Evolutionary conservation across 1,139 yeast species (phyloP).

Genomic region (Candida sojae): DNA sequence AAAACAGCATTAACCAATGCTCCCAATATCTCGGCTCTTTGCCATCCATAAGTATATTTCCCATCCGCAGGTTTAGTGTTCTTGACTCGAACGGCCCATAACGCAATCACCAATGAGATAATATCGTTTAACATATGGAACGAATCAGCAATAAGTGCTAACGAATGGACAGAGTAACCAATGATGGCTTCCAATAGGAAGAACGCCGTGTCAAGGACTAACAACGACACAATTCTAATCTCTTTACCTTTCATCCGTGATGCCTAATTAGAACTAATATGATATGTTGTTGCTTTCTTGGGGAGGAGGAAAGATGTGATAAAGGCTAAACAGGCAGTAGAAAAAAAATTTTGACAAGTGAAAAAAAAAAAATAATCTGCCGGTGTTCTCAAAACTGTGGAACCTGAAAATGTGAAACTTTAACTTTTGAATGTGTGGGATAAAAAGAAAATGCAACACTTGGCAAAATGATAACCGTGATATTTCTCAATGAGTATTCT

Average conservation of each 20-base stretch:
- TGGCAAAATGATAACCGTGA: too few relatives aligned
- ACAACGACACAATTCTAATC: constrained; percentile 68
- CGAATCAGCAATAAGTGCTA: constrained; percentile 92
- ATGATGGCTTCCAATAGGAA: constrained; percentile 83
- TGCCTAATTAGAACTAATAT: too few relatives aligned
- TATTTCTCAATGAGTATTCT: too few relatives aligned
- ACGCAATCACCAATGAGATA: constrained; percentile 82
- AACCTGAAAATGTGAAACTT: too few relatives aligned
- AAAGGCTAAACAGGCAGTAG: too few relatives aligned
- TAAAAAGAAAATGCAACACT: too few relatives aligned
- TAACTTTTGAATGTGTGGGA: too few relatives aligned
- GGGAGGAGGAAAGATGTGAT: too few relatives aligned
- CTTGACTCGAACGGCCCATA: constrained; percentile 95
- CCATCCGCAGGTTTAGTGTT: constrained; percentile 82
- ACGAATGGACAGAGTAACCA: constrained; percentile 87
- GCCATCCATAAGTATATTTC: constrained; percentile 93
- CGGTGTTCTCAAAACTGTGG: too few relatives aligned
- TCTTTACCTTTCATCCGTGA: constrained; percentile 55
- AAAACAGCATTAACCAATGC: constrained; percentile 94
- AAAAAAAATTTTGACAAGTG: too few relatives aligned
- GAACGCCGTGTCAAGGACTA: constrained; percentile 77
- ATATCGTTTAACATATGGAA: constrained; percentile 98
- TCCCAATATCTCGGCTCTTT: constrained; percentile 91
- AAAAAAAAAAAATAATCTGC: too few relatives aligned
- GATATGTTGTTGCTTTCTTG: too few relatives aligned